Conservation (phyloP, 208 protist genomes). For the Leishmania braziliensis region DNA sequence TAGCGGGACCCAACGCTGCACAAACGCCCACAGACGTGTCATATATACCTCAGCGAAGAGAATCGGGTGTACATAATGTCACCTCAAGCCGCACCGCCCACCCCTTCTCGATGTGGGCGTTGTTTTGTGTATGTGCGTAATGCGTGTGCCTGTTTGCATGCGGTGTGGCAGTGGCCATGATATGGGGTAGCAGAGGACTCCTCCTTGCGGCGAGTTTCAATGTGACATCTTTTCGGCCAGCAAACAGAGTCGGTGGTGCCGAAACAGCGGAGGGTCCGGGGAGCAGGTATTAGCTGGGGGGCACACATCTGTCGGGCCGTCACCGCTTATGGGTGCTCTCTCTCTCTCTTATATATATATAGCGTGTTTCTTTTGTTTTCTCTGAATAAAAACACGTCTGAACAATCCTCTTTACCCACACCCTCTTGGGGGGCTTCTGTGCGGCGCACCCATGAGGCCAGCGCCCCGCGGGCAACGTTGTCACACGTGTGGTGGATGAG, state of each 20-base stretch:
- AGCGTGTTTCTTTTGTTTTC: neutral
- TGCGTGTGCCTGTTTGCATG: neutral
- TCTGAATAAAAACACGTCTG: neutral
- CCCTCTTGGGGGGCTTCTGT: neutral
- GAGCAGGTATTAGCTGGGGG: neutral
- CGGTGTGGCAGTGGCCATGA: neutral
- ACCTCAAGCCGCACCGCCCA: neutral
- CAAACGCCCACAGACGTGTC: neutral
- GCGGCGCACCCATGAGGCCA: neutral
- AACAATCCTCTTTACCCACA: neutral
- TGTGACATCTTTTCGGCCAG: neutral
- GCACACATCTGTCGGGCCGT: neutral
- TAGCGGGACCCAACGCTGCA: neutral
- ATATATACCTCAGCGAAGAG: no score
- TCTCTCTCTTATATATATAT: neutral
- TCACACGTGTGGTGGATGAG: neutral
- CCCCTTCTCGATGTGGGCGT: neutral
- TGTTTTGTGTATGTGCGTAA: neutral
- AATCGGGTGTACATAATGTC: neutral
- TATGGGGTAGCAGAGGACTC: neutral
- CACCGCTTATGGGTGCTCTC: neutral
- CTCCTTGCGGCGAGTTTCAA: neutral
- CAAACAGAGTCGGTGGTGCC: neutral
- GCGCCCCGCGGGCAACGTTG: neutral
- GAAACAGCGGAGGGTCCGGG: neutral